Conservation (phyloP, 345 rosid genomes). For the Anastatica hierochuntica region DNA sequence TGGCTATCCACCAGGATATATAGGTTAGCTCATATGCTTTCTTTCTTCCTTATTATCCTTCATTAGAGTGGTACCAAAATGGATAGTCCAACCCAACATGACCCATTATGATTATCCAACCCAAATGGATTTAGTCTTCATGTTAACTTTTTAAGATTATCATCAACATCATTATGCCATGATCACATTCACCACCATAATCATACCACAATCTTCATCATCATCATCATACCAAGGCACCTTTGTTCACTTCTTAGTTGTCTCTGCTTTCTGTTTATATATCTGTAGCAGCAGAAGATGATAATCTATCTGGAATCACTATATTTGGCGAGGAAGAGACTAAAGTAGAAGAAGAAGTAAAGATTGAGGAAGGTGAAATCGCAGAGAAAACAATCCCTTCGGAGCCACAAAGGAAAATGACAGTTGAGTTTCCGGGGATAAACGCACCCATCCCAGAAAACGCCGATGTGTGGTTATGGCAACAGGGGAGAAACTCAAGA, state of each 20-base stretch:
- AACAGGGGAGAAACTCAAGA: slow-evolving; percentile 28
- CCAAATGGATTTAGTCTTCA: no score
- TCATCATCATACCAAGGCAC: background rate
- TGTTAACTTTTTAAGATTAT: no score
- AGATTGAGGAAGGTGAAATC: slow-evolving; percentile 66
- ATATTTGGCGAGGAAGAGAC: slow-evolving; percentile 58
- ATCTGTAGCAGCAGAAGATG: slow-evolving; percentile 44
- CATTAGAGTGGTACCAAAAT: background rate
- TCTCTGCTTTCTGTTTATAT: slow-evolving; percentile 1
- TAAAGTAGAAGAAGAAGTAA: slow-evolving; percentile 38
- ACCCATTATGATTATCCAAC: background rate
- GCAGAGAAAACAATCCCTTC: slow-evolving; percentile 22
- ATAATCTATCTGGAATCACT: slow-evolving; percentile 64
- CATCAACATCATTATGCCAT: background rate
- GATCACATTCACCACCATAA: no score
- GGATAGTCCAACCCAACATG: background rate
- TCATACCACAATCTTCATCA: no score
- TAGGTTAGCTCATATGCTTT: slow-evolving; percentile 34
- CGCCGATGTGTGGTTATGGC: slow-evolving; percentile 46
- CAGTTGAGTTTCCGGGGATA: slow-evolving; percentile 68
- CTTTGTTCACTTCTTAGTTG: no score
- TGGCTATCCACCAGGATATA: slow-evolving; percentile 95
- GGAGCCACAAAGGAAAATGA: slow-evolving; percentile 41
- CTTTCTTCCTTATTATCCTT: background rate
- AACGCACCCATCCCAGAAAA: slow-evolving; percentile 76